Base-by-base conservation (phyloP, 2,329 filamentous ascomycete genomes). In the Torrubiellomyces zombiae region DNA sequence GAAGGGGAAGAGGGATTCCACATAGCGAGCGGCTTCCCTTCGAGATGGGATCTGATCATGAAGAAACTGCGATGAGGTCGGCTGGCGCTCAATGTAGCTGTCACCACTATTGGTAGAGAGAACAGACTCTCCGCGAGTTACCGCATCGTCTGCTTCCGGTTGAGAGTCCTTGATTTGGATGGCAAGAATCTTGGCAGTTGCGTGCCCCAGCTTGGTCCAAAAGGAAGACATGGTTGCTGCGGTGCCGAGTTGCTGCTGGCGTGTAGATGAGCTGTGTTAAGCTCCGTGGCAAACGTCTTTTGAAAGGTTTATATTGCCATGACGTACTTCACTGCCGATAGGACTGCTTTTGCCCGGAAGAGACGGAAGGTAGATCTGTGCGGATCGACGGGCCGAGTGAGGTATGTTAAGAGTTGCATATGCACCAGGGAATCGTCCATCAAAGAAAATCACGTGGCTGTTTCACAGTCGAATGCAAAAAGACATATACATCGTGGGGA, bases 31-130 rank as follows among this genome's bases (percentile, higher is more conserved):
- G 4, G 75, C 27, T 18, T 77, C 63, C 1, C 45, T 34, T 6
- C 56, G 47, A 0, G 58, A 60, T 0, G 86, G 89, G 0, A 67
- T 43, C 11, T 77, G 51, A 3, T 74, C 63, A 5, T 47, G 43
- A 9, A 95, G 34, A 68, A 73, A 92, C 43, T 93, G 83, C 6
- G 50, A 41, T 0, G 71, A 67, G 4, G 72, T 79, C 0, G 89
- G 86, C 32, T 81, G 76, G 12, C 76, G 63, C 44, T 98, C 86
- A 28, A 89, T 61, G 44, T 91, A 95, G 23, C 67, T 75, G 37
- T 86, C 76, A 20, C 71, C 67, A 2, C 73, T 81, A 21, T 67
- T 64, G 18, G 68, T 59, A 0, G 83, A 89, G 40, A 82, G 72
- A 30, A 78, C 63, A 1, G 82, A 91, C 48, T 89, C 82, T 38